These are phyloP conservation scores for Fragilaria crotonensis DNA, from an alignment of 108 stramenopile genomes.

Conservation along the genomic window DNA sequence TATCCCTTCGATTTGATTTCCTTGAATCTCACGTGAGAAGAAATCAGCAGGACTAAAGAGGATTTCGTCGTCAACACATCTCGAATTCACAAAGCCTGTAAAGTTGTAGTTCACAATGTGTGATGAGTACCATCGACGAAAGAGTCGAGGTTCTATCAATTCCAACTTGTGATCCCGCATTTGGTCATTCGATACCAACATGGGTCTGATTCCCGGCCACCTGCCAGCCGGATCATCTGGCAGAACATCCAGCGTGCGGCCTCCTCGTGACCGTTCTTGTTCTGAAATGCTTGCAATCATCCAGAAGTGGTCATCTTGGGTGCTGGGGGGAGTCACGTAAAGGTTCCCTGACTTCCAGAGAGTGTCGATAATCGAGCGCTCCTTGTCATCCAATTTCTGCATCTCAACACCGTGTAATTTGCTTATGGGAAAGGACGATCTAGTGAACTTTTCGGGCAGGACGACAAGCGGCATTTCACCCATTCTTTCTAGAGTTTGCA, in stretches of 20 bases:
- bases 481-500: constrained; percentile 5
- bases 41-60: constrained; percentile 70
- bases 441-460: background rate
- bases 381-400: background rate
- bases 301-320: constrained; percentile 82
- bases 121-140: constrained; percentile 65
- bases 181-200: constrained; percentile 79
- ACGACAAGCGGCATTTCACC: constrained; percentile 1
- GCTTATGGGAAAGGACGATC: background rate
- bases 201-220: constrained; percentile 76
- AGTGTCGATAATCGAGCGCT: constrained; percentile 1
- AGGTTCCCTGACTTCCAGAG: constrained; percentile 27
- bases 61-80: constrained; percentile 47
- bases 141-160: constrained; percentile 68
- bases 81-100: constrained; percentile 56
- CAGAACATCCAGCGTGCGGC: constrained; percentile 39
- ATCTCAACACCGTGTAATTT: background rate
- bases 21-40: constrained; percentile 81
- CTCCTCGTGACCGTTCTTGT: constrained; percentile 30
- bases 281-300: constrained; percentile 72
- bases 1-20: constrained; percentile 24
- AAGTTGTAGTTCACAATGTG: constrained; percentile 74
- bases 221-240: constrained; percentile 40
- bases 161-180: constrained; percentile 81
- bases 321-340: constrained; percentile 51